These are phyloP conservation scores for Saxophila tyrrhenica DNA, from an alignment of 495 filamentous ascomycete species.

Conservation along the genomic window DNA sequence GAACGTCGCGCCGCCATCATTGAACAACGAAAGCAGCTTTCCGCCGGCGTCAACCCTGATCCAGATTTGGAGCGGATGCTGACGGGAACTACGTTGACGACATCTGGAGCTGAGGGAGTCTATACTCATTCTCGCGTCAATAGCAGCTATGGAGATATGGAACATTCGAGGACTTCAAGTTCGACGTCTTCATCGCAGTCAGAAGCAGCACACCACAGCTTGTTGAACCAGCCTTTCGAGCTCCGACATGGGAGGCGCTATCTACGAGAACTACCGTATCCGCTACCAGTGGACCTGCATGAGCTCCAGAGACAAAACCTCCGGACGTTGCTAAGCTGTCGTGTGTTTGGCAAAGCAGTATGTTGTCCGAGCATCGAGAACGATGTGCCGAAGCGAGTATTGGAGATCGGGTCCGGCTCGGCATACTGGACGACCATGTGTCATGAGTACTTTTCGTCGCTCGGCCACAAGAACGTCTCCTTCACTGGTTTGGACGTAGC, in stretches of 20 bases:
- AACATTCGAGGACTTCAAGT: background rate
- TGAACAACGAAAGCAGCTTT: background rate
- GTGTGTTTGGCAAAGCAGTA: conserved; percentile 69
- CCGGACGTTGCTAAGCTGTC: conserved; percentile 66
- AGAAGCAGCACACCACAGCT: background rate
- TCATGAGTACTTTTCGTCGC: conserved; percentile 58
- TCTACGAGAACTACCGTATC: conserved; percentile 70
- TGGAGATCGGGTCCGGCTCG: conserved; percentile 82
- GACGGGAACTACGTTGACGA: background rate
- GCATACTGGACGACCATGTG: conserved; percentile 83
- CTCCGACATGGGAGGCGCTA: conserved; percentile 68
- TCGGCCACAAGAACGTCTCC: conserved; percentile 38
- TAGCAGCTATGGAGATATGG: conserved; percentile 11
- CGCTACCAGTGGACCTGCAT: conserved; percentile 74
- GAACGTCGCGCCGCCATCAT: background rate
- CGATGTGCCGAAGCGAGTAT: conserved; percentile 60
- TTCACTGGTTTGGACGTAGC: conserved; percentile 83
- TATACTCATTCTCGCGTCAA: background rate
- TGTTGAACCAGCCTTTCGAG: conserved; percentile 41
- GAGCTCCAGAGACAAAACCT: conserved; percentile 83
- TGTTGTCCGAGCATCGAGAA: conserved; percentile 55
- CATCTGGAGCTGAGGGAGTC: background rate
- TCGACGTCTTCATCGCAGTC: conserved; percentile 14
- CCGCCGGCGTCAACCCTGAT: background rate
- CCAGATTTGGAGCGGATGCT: background rate